Conservation (phyloP, 768 basidiomycete genomes). For the Pleurotus tuber-regium region DNA sequence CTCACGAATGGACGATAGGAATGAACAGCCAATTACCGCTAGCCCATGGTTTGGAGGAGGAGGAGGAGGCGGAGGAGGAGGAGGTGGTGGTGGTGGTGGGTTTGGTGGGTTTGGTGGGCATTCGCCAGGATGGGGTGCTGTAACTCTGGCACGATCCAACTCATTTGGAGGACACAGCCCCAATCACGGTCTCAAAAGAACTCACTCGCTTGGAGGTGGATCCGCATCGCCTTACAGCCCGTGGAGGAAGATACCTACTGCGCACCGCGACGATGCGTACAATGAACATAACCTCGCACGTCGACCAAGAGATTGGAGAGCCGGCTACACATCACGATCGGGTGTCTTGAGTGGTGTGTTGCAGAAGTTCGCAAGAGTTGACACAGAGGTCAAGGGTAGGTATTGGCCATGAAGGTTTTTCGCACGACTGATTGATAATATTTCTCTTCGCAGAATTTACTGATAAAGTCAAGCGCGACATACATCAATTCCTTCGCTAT, state of each 20-base stretch:
- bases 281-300: conserved; percentile 15
- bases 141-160: not conserved
- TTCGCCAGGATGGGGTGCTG: not conserved
- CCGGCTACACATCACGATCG: conserved; percentile 15
- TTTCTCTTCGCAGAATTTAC: conserved; percentile 1
- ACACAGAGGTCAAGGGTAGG: conserved; percentile 8
- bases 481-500: conserved; percentile 10
- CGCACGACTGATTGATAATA: not conserved
- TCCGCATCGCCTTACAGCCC: not conserved
- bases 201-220: not conserved
- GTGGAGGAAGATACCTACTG: not conserved
- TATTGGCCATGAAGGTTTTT: not conserved
- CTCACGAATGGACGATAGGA: too few relatives aligned
- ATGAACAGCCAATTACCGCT: conserved; percentile 1
- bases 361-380: conserved; percentile 6
- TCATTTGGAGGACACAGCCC: not conserved
- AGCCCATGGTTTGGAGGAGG: conserved; percentile 3
- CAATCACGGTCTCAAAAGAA: conserved; percentile 1
- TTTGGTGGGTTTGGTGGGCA: too few relatives aligned
- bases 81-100: too few relatives aligned
- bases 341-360: conserved; percentile 12
- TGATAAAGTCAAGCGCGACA: conserved; percentile 6
- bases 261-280: conserved; percentile 6
- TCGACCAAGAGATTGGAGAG: conserved; percentile 18
- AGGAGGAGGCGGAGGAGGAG: not conserved